Conservation (phyloP, 768 basidiomycete species). For the Hericium erinaceus region DNA sequence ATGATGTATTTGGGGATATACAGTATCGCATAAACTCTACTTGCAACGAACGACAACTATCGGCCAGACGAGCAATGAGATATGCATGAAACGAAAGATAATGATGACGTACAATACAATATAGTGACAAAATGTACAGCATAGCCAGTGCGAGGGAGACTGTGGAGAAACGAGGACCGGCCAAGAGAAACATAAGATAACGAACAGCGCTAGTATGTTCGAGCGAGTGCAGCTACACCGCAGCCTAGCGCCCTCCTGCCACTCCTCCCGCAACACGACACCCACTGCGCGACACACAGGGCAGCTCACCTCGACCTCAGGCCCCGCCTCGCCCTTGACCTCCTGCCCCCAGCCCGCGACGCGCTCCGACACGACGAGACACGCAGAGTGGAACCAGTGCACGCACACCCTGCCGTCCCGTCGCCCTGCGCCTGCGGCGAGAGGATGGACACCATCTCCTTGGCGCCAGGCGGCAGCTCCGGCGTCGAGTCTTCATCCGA, state of each 20-base stretch:
- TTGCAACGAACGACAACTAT: no score
- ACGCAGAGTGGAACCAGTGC: conserved; percentile 66
- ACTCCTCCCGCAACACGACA: conserved; percentile 46
- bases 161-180: not conserved
- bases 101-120: no score
- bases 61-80: no score
- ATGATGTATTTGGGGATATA: no score
- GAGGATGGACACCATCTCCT: conserved; percentile 31
- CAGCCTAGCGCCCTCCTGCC: conserved; percentile 37
- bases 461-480: conserved; percentile 22
- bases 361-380: conserved; percentile 60
- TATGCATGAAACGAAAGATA: no score
- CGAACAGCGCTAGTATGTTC: not conserved
- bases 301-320: conserved; percentile 57
- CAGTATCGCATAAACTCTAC: no score
- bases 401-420: conserved; percentile 33
- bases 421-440: conserved; percentile 28
- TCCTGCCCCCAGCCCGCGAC: conserved; percentile 48
- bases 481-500: conserved; percentile 60
- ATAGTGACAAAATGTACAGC: no score
- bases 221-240: not conserved
- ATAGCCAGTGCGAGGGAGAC: no score
- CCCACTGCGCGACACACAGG: conserved; percentile 68
- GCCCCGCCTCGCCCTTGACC: conserved; percentile 22
- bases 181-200: not conserved